These are phyloP conservation scores for Phanerodontia chrysosporium DNA, from an alignment of 768 basidiomycete species.

Conservation along the genomic window DNA sequence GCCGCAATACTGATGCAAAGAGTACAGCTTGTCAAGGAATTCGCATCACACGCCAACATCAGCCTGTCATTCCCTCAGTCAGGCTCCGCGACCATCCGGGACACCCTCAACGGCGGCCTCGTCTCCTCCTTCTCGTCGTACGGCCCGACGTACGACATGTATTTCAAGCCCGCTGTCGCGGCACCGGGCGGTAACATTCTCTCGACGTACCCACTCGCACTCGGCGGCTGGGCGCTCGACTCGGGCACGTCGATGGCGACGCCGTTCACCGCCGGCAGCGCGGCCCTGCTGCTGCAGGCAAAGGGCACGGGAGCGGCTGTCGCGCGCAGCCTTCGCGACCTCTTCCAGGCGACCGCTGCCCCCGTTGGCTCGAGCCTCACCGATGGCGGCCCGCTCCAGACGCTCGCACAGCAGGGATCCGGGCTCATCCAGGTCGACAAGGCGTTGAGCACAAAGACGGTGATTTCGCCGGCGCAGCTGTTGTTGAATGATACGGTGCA, in stretches of 20 bases:
- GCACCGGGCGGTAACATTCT: constrained; percentile 52
- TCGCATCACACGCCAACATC: constrained; percentile 38
- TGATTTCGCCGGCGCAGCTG: constrained; percentile 48
- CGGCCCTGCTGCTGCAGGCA: constrained; percentile 39
- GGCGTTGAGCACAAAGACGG: constrained; percentile 45
- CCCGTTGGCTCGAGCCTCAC: constrained; percentile 35
- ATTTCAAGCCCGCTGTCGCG: constrained; percentile 50
- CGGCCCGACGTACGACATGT: constrained; percentile 58
- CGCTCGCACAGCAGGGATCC: constrained; percentile 45
- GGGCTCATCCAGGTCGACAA: constrained; percentile 50
- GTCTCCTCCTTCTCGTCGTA: constrained; percentile 51
- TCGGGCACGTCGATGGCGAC: constrained; percentile 22
- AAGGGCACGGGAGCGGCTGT: constrained; percentile 29
- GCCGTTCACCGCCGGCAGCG: constrained; percentile 42
- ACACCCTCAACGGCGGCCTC: constrained; percentile 44
- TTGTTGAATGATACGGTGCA: constrained; percentile 57
- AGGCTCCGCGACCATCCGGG: constrained; percentile 39
- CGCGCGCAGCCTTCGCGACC: not conserved
- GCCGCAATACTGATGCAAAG: not conserved
- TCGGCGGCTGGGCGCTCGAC: constrained; percentile 14
- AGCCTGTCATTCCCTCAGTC: constrained; percentile 44
- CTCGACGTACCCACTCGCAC: constrained; percentile 31
- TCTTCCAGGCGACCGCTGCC: constrained; percentile 42
- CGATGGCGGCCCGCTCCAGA: constrained; percentile 43
- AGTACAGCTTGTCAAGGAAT: constrained; percentile 41